Evolutionary conservation across 768 basidiomycete species (phyloP).

Genomic region (Termitomyces heimii): DNA sequence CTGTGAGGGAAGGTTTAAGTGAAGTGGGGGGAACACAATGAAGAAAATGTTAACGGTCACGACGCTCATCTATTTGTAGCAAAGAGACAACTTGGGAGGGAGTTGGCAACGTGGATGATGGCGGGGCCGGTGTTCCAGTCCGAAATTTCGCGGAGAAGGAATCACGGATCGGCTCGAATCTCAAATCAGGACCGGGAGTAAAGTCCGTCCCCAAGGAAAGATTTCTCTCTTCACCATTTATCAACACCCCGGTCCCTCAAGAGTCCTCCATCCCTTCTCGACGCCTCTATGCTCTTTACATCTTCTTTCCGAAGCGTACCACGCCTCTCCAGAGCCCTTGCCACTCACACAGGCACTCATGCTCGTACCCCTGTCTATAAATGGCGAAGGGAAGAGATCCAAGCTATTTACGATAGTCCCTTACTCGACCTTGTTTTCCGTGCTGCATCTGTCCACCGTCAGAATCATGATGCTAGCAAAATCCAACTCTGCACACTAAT

Average conservation of each 20-base stretch:
- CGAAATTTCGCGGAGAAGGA: neutral
- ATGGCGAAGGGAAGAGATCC: constrained; percentile 79
- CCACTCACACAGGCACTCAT: constrained; percentile 49
- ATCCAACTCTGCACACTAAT: constrained; percentile 95
- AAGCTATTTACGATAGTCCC: constrained; percentile 79
- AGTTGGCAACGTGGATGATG: neutral
- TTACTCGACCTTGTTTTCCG: constrained; percentile 86
- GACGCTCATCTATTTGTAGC: neutral
- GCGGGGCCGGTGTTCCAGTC: neutral
- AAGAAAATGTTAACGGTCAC: neutral
- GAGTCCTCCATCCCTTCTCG: neutral
- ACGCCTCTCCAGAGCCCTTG: constrained; percentile 43
- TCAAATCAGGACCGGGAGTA: neutral
- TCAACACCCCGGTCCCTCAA: neutral
- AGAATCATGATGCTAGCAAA: constrained; percentile 83
- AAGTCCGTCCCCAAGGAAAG: neutral
- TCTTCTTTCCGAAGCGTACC: constrained; percentile 19
- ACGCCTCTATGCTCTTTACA: constrained; percentile 33
- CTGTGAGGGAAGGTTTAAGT: neutral
- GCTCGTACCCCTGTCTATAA: constrained; percentile 37
- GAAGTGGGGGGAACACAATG: neutral
- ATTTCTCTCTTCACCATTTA: neutral
- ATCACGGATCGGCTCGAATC: neutral
- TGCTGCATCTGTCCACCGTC: constrained; percentile 79
- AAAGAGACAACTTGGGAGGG: neutral